Evolutionary conservation across 192 early-diverging fungal genomes (phyloP).

Genomic region (Diversispora epigaea): DNA sequence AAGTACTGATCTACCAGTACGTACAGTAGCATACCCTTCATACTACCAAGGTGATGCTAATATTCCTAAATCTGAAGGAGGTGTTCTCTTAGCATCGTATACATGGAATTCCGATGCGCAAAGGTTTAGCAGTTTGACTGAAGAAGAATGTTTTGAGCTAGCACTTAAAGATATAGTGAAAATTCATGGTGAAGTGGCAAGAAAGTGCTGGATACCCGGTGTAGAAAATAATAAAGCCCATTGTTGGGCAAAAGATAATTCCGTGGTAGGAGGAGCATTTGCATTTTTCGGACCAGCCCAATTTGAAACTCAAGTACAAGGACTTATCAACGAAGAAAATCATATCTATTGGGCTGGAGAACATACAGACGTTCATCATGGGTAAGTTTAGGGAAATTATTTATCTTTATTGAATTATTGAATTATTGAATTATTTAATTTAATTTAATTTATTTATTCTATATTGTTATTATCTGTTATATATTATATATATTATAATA

Average conservation of each 20-base stretch:
- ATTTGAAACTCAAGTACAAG: constrained; percentile 18
- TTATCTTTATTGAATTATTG: no score
- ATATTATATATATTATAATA: background rate
- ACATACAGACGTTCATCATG: constrained; percentile 38
- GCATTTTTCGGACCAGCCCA: constrained; percentile 29
- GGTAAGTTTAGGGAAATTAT: no score
- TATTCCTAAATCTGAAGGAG: background rate
- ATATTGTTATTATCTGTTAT: no score
- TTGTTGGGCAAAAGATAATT: constrained; percentile 34
- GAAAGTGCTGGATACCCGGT: constrained; percentile 6
- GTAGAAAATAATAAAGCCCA: constrained; percentile 26
- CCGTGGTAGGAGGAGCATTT: constrained; percentile 31
- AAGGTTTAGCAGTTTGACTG: constrained; percentile 26
- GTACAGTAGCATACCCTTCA: constrained; percentile 23
- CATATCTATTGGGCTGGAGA: constrained; percentile 38
- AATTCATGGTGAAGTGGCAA: constrained; percentile 32
- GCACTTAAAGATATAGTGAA: constrained; percentile 30
- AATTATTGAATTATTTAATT: no score
- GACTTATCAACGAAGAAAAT: constrained; percentile 22
- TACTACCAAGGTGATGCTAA: constrained; percentile 24
- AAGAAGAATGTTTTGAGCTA: constrained; percentile 30
- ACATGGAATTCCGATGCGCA: constrained; percentile 5
- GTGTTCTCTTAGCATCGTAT: constrained; percentile 35
- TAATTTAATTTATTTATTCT: no score
- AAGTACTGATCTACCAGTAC: constrained; percentile 32